Evolutionary conservation across 169 alveolate species (phyloP).

Genomic region (Besnoitia besnoiti): DNA sequence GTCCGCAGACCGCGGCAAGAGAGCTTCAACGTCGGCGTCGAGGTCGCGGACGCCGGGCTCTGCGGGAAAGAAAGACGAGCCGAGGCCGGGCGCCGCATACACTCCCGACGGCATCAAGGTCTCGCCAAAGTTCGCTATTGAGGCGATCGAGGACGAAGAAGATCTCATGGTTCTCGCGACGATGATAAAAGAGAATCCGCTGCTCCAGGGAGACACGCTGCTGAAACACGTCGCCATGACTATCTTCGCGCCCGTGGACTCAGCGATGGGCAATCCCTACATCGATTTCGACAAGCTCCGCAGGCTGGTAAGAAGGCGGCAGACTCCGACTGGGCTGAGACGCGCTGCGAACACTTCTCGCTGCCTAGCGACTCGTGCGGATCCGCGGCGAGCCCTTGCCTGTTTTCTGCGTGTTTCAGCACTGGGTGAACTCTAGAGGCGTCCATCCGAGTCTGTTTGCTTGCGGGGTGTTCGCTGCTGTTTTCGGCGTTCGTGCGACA

Average conservation of each 20-base stretch:
- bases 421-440: too few species aligned
- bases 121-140: constrained; percentile 30
- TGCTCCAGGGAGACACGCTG: constrained; percentile 38
- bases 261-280: neutral
- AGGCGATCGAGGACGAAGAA: constrained; percentile 38
- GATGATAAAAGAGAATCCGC: constrained; percentile 30
- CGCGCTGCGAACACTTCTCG: too few species aligned
- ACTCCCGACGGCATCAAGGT: constrained; percentile 44
- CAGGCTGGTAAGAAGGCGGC: constrained; percentile 10
- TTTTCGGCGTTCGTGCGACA: too few species aligned
- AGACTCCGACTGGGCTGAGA: neutral
- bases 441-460: too few species aligned
- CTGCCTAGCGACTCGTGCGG: too few species aligned
- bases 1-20: too few species aligned
- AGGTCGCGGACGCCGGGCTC: neutral
- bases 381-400: too few species aligned
- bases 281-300: constrained; percentile 31
- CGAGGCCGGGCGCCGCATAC: neutral
- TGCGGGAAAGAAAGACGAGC: neutral
- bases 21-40: too few species aligned
- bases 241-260: constrained; percentile 45
- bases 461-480: too few species aligned
- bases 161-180: constrained; percentile 36
- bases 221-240: constrained; percentile 48
- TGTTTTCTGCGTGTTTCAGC: too few species aligned